A percentile compares a stretch with the other conserved stretches of the same genome.
phyloP scores from a whole-genome alignment of 106 monocot species.

The Allium fistulosum region DNA sequence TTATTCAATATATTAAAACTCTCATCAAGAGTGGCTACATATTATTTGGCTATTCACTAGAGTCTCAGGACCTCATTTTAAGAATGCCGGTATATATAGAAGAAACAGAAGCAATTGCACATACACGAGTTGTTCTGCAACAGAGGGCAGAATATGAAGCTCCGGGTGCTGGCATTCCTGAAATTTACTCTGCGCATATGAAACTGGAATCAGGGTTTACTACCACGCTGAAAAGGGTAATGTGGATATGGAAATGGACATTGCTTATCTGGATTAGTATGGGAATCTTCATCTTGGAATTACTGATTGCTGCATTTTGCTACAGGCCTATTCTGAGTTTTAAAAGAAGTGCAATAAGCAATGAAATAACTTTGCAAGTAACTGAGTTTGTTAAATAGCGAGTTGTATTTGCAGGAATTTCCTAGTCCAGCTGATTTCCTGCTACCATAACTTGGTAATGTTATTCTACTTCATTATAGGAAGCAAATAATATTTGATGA shows the following conservation, averaged over 20 bases:
- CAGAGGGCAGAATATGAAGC: slow-evolving; percentile 45
- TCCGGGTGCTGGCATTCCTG: slow-evolving; percentile 36
- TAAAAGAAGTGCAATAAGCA: slow-evolving; percentile 3
- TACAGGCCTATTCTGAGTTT: slow-evolving; percentile 32
- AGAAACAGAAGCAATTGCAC: slow-evolving; percentile 23
- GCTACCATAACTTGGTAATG: no score
- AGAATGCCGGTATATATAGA: slow-evolving; percentile 38
- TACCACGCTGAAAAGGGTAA: slow-evolving; percentile 12
- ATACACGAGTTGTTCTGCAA: slow-evolving; percentile 36
- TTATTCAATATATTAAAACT: slow-evolving; percentile 18
- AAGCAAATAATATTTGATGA: no score
- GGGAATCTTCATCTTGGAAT: slow-evolving; percentile 19
- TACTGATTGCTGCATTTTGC: slow-evolving; percentile 23
- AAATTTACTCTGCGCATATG: slow-evolving; percentile 39
- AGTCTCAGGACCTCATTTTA: slow-evolving; percentile 44
- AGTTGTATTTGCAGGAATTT: no score
- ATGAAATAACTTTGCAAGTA: background rate
- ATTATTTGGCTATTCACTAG: slow-evolving; percentile 44
- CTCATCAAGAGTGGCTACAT: slow-evolving; percentile 30
- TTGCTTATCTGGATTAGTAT: slow-evolving; percentile 34
- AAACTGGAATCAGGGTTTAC: slow-evolving; percentile 38
- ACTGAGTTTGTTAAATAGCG: no score
- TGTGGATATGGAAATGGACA: slow-evolving; percentile 50
- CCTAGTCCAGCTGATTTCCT: no score
- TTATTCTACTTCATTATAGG: no score